Conservation (phyloP, 495 filamentous ascomycete species). For the Penicillium coprophilum region DNA sequence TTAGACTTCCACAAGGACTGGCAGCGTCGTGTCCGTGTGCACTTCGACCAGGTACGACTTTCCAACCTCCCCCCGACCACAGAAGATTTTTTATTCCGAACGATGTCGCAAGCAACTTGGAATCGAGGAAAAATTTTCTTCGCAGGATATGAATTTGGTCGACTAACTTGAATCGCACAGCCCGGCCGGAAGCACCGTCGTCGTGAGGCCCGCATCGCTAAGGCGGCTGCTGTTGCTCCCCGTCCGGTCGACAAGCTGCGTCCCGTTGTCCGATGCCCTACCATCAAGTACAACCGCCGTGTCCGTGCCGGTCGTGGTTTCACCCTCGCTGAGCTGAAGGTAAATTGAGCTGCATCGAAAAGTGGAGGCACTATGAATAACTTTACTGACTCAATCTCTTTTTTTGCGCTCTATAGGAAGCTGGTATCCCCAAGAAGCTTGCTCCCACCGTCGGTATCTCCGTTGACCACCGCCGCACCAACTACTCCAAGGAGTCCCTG, state of each 20-base stretch:
- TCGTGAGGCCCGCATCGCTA: slow-evolving; percentile 82
- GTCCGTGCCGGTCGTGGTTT: slow-evolving; percentile 96
- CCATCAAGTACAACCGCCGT: slow-evolving; percentile 97
- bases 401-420: slow-evolving; percentile 59
- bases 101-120: slow-evolving; percentile 20
- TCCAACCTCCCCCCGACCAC: slow-evolving; percentile 20
- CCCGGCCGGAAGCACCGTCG: slow-evolving; percentile 91
- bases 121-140: slow-evolving; percentile 19
- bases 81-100: slow-evolving; percentile 25
- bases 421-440: slow-evolving; percentile 90
- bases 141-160: slow-evolving; percentile 15
- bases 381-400: slow-evolving; percentile 19
- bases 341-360: slow-evolving; percentile 43
- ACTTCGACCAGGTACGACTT: slow-evolving; percentile 94
- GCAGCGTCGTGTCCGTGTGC: slow-evolving; percentile 95
- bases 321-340: slow-evolving; percentile 96
- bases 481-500: slow-evolving; percentile 92
- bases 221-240: slow-evolving; percentile 91
- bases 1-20: slow-evolving; percentile 99
- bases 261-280: slow-evolving; percentile 92
- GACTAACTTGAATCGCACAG: slow-evolving; percentile 53
- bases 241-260: slow-evolving; percentile 96
- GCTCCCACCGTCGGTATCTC: slow-evolving; percentile 94
- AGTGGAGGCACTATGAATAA: slow-evolving; percentile 9
- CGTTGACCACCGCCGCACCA: slow-evolving; percentile 93